Base-by-base conservation (phyloP, 495 filamentous ascomycete species). In the Aspergillus mulundensis region DNA sequence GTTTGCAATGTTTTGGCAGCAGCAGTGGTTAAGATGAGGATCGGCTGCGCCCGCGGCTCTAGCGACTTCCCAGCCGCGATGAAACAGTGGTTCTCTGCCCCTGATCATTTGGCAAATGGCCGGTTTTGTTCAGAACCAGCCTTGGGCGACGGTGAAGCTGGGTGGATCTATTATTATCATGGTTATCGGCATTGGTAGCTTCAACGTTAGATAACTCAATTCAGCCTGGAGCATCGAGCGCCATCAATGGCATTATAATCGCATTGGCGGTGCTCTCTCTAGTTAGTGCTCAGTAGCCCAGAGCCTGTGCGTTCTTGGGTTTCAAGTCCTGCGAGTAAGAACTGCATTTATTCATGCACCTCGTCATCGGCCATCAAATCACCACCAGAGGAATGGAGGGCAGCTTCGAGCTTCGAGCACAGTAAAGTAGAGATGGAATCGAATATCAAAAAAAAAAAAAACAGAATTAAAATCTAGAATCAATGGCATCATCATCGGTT, bases 51-150 rank as follows among this genome's bases (percentile, higher is more conserved):
- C 57, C 53, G 57, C 47, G 57, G 47, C 57, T 60, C 47, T 55
- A 60, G 52, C 45, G 32, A 56, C 53, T 49, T 56, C 25, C 41
- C 47, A 25, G 12, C 58, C 36, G 21, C 16, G 32, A 48, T 60
- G 58, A 60, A 60, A 60, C 58, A 60, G 58, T 60, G 58, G 58
- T 53, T 60, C 53, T 36, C 34, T 49, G 53, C 53, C 53, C 58
- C 58, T 56, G 57, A 60, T 52, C 24, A 60, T 48, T 52, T 60
- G 52, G 45, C 50, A 36, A 15, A 36, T 44, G 20, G 14, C 44
- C 15, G 21, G 43, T 48, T 54, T 53, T 16, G 20, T 50, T 41
- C 40, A 24, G 18, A 41, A 48, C 34, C 28, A 46, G 24, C 16
- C 16, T 36, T 36, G 7, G 32, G 3, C 32, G 12, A 36, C 32